Conservation (phyloP, 768 basidiomycete genomes). For the Trametes villosa region DNA sequence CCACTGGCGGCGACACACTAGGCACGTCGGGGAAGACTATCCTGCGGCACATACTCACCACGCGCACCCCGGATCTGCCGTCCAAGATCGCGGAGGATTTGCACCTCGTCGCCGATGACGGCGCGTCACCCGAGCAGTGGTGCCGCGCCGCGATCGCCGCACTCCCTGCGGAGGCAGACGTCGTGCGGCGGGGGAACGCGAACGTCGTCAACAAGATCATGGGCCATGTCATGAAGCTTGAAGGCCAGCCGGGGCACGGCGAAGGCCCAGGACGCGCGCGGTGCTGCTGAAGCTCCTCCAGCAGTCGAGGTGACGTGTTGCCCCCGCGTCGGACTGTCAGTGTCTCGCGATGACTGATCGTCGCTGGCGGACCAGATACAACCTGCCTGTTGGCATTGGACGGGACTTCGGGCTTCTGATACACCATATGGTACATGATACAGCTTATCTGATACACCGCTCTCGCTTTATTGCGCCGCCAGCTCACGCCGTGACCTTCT, state of each 20-base stretch:
- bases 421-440: constrained; percentile 1
- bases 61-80: constrained; percentile 42
- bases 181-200: constrained; percentile 67
- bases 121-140: constrained; percentile 50
- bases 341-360: neutral
- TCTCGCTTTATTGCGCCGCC: neutral
- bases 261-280: constrained; percentile 63
- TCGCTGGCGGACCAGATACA: neutral
- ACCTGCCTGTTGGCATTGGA: neutral
- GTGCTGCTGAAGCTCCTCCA: constrained; percentile 54
- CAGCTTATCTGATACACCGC: constrained; percentile 18
- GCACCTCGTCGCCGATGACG: constrained; percentile 47
- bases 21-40: constrained; percentile 81
- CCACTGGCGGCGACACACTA: constrained; percentile 35
- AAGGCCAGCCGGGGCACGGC: constrained; percentile 75
- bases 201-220: constrained; percentile 83
- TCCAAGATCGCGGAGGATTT: constrained; percentile 53
- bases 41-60: constrained; percentile 69
- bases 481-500: constrained; percentile 47
- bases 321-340: neutral
- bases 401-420: neutral
- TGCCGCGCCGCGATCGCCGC: constrained; percentile 68
- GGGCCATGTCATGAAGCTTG: constrained; percentile 90
- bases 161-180: constrained; percentile 69
- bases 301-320: neutral